Percentiles rank a stretch among this genome's conserved stretches.
These are phyloP conservation scores for Cucumis cinereus DNA, from an alignment of 306 rosid species.

Conservation along the genomic window DNA sequence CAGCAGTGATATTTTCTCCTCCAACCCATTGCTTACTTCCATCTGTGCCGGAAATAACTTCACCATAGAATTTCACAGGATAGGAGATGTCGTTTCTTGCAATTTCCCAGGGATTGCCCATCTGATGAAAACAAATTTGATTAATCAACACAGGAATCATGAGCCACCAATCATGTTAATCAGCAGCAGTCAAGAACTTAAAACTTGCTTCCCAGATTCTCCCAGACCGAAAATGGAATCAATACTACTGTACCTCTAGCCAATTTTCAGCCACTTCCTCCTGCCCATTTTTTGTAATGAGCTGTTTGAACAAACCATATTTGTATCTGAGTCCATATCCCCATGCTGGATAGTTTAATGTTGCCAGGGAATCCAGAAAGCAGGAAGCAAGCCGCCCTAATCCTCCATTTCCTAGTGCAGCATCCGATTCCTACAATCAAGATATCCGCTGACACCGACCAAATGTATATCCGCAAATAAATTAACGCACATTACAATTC, in stretches of 20 bases:
- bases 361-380: conserved; percentile 92
- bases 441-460: neutral
- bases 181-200: neutral
- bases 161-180: neutral
- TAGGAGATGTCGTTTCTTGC: conserved; percentile 72
- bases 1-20: conserved; percentile 76
- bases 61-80: conserved; percentile 68
- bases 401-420: conserved; percentile 98
- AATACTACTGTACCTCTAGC: conserved; percentile 56
- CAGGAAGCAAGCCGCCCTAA: conserved; percentile 96
- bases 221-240: neutral
- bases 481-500: neutral
- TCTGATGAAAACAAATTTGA: conserved; percentile 32
- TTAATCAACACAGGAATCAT: neutral
- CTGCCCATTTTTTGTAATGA: conserved; percentile 76
- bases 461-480: neutral
- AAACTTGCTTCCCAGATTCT: neutral
- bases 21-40: conserved; percentile 74
- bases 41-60: conserved; percentile 66
- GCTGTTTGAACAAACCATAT: conserved; percentile 84
- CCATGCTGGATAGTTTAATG: conserved; percentile 92
- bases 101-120: conserved; percentile 97
- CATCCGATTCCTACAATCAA: conserved; percentile 69
- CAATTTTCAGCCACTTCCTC: conserved; percentile 95
- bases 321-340: conserved; percentile 93